phyloP scores from a whole-genome alignment of 2,329 filamentous ascomycete genomes.

The Talaromyces pinophilus region DNA sequence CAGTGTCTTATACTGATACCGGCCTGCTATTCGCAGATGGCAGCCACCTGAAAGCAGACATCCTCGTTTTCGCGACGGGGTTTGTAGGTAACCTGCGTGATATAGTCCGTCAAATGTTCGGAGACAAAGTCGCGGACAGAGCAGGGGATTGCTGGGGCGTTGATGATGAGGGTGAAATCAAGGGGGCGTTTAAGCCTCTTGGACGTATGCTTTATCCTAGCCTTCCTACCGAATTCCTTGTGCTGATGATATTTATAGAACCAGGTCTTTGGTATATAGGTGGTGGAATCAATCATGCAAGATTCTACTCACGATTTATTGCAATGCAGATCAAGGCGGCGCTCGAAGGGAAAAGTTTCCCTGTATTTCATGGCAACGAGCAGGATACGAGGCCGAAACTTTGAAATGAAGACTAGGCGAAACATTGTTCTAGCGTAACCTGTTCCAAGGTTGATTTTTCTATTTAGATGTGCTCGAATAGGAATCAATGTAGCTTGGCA shows the following conservation, averaged over 20 bases:
- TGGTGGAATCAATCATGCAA: slow-evolving; percentile 44
- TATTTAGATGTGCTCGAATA: background rate
- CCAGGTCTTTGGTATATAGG: slow-evolving; percentile 48
- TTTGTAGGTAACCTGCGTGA: slow-evolving; percentile 48
- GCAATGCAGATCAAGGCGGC: slow-evolving; percentile 50
- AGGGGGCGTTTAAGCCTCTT: slow-evolving; percentile 44
- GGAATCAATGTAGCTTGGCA: background rate
- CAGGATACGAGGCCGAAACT: background rate
- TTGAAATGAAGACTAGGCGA: background rate
- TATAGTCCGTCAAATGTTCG: slow-evolving; percentile 43
- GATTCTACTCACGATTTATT: slow-evolving; percentile 47
- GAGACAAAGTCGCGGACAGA: slow-evolving; percentile 42
- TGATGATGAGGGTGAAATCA: slow-evolving; percentile 51
- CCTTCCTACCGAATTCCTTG: background rate
- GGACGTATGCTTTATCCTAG: slow-evolving; percentile 31
- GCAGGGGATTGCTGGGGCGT: slow-evolving; percentile 51
- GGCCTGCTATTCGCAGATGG: slow-evolving; percentile 50
- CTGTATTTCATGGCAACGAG: slow-evolving; percentile 9
- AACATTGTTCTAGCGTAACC: background rate
- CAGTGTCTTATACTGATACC: slow-evolving; percentile 39
- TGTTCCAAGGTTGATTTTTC: background rate
- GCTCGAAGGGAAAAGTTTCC: slow-evolving; percentile 27
- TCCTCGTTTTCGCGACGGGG: slow-evolving; percentile 52
- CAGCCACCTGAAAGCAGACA: slow-evolving; percentile 45
- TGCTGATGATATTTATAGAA: slow-evolving; percentile 26